Conservation (phyloP, 805 yeast genomes). For the Ogataea salicorniae region DNA sequence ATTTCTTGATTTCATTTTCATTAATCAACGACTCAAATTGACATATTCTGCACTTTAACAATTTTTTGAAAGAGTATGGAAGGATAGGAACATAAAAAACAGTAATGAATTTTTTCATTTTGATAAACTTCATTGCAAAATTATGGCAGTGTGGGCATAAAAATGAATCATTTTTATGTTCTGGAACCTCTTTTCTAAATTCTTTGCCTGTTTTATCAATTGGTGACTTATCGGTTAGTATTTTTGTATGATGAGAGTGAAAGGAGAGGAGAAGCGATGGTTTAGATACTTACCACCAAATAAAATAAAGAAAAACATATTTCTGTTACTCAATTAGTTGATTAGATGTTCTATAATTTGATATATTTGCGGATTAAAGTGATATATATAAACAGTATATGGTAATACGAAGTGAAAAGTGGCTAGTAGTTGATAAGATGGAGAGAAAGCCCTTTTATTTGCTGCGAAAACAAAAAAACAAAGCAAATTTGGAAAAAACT, state of each 20-base stretch:
- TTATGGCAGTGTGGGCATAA: conserved; percentile 27
- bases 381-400: too few relatives aligned
- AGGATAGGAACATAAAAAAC: conserved; percentile 24
- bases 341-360: too few relatives aligned
- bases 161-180: conserved; percentile 10
- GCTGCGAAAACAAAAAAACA: too few relatives aligned
- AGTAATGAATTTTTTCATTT: conserved; percentile 19
- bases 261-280: neutral
- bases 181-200: conserved; percentile 9
- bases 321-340: neutral
- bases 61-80: conserved; percentile 21
- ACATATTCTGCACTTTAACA: conserved; percentile 24
- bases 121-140: conserved; percentile 19
- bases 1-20: neutral
- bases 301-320: conserved; percentile 17
- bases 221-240: neutral
- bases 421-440: too few relatives aligned
- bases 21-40: conserved; percentile 3
- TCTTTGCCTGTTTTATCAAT: conserved; percentile 6
- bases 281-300: conserved; percentile 16
- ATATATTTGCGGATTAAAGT: too few relatives aligned
- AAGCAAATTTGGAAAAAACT: too few relatives aligned
- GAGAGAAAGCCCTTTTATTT: too few relatives aligned
- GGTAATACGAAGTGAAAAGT: neutral
- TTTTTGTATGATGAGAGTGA: neutral